Conservation (phyloP, 306 rosid genomes). For the Vicia sativa region DNA sequence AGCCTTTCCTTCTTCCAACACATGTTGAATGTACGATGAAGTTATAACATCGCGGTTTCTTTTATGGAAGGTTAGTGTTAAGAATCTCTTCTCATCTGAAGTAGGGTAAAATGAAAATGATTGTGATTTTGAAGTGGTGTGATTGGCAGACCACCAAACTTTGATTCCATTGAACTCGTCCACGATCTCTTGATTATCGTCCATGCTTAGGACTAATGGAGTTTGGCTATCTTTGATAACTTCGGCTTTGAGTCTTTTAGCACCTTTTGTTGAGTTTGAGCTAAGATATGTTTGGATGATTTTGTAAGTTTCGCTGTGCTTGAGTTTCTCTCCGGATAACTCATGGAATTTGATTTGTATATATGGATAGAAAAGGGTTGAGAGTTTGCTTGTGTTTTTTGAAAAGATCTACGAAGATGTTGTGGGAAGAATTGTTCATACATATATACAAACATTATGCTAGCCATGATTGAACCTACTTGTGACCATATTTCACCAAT, state of each 20-base stretch:
- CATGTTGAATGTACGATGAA: constrained; percentile 43
- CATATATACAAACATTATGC: constrained; percentile 40
- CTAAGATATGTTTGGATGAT: constrained; percentile 48
- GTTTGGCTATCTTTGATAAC: constrained; percentile 47
- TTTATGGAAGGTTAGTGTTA: constrained; percentile 49
- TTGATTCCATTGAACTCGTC: constrained; percentile 47
- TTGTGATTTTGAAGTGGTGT: background rate
- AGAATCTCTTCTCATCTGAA: constrained; percentile 42
- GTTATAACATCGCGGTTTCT: constrained; percentile 43
- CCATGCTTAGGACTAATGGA: constrained; percentile 47
- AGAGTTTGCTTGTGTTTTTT: constrained; percentile 15
- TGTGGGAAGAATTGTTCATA: constrained; percentile 41
- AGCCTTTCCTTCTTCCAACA: constrained; percentile 31
- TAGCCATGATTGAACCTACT: constrained; percentile 44
- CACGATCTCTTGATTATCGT: constrained; percentile 53
- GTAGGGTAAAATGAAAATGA: background rate
- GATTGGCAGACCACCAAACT: constrained; percentile 48
- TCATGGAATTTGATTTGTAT: constrained; percentile 50
- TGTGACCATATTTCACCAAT: constrained; percentile 34
- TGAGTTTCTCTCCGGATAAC: constrained; percentile 26
- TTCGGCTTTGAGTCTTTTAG: constrained; percentile 53
- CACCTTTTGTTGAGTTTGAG: constrained; percentile 36
- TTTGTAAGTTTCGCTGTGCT: constrained; percentile 41
- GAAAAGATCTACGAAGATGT: background rate
- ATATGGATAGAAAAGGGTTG: constrained; percentile 42